Percentiles rank a stretch among this genome's conserved stretches.
Evolutionary conservation across 257 asterid genomes (phyloP).

Genomic region (Thymus quinquecostatus): DNA sequence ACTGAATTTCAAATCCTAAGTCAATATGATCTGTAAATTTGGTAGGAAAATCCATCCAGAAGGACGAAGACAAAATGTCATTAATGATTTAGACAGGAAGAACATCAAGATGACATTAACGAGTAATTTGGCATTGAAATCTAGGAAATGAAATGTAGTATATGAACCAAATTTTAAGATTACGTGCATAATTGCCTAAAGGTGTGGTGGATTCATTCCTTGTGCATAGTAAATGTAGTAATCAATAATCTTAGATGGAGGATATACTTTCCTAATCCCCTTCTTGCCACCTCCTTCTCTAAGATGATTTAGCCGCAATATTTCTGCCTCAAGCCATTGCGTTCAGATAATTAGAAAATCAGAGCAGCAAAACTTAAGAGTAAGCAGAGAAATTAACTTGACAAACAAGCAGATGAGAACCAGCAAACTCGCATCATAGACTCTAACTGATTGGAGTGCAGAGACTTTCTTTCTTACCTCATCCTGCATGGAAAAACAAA

Average conservation of each 20-base stretch:
- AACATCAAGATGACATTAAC: neutral
- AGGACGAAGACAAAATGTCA: neutral
- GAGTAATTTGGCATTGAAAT: conserved; percentile 13
- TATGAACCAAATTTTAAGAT: conserved; percentile 1
- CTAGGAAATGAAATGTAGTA: neutral
- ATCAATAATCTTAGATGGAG: conserved; percentile 33
- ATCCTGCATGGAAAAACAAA: conserved; percentile 45
- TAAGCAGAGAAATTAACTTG: neutral
- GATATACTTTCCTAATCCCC: conserved; percentile 46
- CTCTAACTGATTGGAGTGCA: conserved; percentile 56
- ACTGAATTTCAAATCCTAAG: too few species aligned
- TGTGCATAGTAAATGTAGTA: conserved; percentile 3
- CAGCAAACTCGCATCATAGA: conserved; percentile 49
- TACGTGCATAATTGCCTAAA: neutral
- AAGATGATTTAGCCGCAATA: conserved; percentile 43
- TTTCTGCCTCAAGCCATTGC: conserved; percentile 49
- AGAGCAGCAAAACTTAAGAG: conserved; percentile 13
- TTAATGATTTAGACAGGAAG: neutral
- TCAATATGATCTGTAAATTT: too few species aligned
- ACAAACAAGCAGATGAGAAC: neutral
- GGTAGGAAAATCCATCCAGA: too few species aligned
- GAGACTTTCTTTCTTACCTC: conserved; percentile 67
- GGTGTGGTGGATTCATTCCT: neutral
- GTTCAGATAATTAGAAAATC: conserved; percentile 4
- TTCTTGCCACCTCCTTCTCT: conserved; percentile 45